Evolutionary conservation across 2,329 filamentous ascomycete genomes (phyloP).

Genomic region (Madurella fahalii): DNA sequence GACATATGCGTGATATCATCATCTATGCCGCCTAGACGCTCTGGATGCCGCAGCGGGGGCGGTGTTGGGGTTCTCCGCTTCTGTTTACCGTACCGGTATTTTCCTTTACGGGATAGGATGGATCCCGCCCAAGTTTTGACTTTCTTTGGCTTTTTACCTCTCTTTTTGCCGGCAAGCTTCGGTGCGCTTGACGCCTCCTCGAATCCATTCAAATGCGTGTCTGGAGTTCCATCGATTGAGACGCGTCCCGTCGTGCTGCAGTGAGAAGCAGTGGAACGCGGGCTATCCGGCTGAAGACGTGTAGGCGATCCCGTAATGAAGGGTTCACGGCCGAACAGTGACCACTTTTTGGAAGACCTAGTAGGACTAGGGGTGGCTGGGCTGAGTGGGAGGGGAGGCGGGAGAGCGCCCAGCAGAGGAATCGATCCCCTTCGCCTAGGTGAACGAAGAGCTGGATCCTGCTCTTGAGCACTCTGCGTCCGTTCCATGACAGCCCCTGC

Average conservation of each 20-base stretch:
- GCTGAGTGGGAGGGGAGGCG: constrained; percentile 33
- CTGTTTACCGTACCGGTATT: constrained; percentile 43
- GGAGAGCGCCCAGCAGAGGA: constrained; percentile 46
- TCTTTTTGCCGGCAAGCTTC: constrained; percentile 31
- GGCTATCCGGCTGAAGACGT: constrained; percentile 45
- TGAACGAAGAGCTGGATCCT: constrained; percentile 32
- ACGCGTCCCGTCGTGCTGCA: constrained; percentile 30
- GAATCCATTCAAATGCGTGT: constrained; percentile 26
- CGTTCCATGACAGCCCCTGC: constrained; percentile 66
- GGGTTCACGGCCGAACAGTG: constrained; percentile 59
- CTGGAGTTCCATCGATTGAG: constrained; percentile 36
- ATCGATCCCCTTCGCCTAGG: constrained; percentile 57
- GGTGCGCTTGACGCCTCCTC: constrained; percentile 19
- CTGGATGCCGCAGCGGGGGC: constrained; percentile 33
- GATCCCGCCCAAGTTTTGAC: constrained; percentile 70
- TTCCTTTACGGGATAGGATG: constrained; percentile 61
- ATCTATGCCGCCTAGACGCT: constrained; percentile 29
- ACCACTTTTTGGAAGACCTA: constrained; percentile 55
- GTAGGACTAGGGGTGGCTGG: constrained; percentile 44
- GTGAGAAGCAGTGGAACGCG: constrained; percentile 41
- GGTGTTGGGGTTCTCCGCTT: constrained; percentile 46
- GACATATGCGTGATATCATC: constrained; percentile 27
- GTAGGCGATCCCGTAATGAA: constrained; percentile 45
- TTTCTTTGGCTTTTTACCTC: constrained; percentile 55
- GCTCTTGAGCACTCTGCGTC: constrained; percentile 35